Base-by-base conservation (phyloP, 306 rosid genomes). In the Potentilla sterilis region DNA sequence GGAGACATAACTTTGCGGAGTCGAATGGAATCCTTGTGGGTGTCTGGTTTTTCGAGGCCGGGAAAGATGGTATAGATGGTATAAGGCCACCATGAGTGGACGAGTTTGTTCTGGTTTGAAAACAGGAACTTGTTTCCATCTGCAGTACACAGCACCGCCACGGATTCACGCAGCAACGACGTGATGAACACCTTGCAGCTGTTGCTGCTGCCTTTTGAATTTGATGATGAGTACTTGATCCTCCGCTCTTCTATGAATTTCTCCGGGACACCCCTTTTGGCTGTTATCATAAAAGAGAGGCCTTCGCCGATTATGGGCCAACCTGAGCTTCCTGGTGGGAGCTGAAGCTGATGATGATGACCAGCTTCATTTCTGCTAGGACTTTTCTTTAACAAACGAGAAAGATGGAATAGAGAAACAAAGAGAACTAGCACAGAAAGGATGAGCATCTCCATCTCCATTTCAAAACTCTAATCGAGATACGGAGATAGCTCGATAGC, bases 91-190 rank as follows among this genome's bases (percentile, higher is more conserved):
- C 75, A 79, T 0, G 82, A 73, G 24, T 54, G 35, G 61, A 79
- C 37, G 5, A 73, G 63, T 43, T 73, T 79, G 74, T 79, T 73
- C 69, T 79, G 75, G 34, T 73, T 79, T 0, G 69, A n/a, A 16
- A 79, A 79, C 4, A 79, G 7, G 78, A 79, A 67, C 21, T 46
- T 79, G 69, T 79, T 73, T 14, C 78, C 82, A 2, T 43, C 74
- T 0, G 75, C 40, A 2, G 61, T 73, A 73, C 74, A 65, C 0
- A 73, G 9, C 15, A 79, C n/a, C 0, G 64, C 70, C 68, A 73
- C 48, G 6, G 15, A 0, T 35, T 79, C 75, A 3, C 67, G 32
- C 2, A 65, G 41, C 61, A 79, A 41, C 65, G 78, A 66, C 14
- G 82, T 73, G n/a, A 21, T 65, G 74, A 79, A 79, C 2, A 73